Percentiles rank a stretch among this genome's conserved stretches.
phyloP scores from a whole-genome alignment of 176 grass and related monocot species.

The Tillandsia leiboldiana region DNA sequence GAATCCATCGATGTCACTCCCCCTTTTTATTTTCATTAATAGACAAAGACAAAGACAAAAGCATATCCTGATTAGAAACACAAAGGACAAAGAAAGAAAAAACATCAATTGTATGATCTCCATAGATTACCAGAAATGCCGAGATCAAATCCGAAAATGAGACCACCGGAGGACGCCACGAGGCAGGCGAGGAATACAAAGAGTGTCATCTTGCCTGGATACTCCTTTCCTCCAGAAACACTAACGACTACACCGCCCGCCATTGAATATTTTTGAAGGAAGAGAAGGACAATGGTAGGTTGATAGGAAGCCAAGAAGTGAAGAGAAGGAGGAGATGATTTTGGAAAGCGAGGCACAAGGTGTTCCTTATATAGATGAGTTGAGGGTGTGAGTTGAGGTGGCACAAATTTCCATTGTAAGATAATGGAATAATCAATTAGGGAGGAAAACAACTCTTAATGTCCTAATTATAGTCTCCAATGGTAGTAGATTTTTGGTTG shows the following conservation, averaged over 20 bases:
- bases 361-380: too few species aligned
- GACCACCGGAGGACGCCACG: slow-evolving; percentile 16
- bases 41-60: neutral
- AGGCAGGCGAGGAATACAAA: slow-evolving; percentile 14
- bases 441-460: too few species aligned
- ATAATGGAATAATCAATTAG: too few species aligned
- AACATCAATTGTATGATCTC: neutral
- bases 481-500: too few species aligned
- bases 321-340: neutral
- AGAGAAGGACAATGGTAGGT: neutral
- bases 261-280: neutral
- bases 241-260: slow-evolving; percentile 7
- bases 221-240: neutral
- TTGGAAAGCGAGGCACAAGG: too few species aligned
- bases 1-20: slow-evolving; percentile 24
- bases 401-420: too few species aligned
- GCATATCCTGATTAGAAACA: neutral
- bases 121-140: slow-evolving; percentile 6
- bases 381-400: too few species aligned
- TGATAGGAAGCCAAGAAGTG: neutral
- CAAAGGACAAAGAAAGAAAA: neutral
- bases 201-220: slow-evolving; percentile 16
- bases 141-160: slow-evolving; percentile 15
- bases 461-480: too few species aligned
- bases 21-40: neutral